A percentile compares a stretch with the other conserved stretches of the same genome.
phyloP scores from a whole-genome alignment of 192 early-diverging fungal species.

The Neocallimastix lanati region DNA sequence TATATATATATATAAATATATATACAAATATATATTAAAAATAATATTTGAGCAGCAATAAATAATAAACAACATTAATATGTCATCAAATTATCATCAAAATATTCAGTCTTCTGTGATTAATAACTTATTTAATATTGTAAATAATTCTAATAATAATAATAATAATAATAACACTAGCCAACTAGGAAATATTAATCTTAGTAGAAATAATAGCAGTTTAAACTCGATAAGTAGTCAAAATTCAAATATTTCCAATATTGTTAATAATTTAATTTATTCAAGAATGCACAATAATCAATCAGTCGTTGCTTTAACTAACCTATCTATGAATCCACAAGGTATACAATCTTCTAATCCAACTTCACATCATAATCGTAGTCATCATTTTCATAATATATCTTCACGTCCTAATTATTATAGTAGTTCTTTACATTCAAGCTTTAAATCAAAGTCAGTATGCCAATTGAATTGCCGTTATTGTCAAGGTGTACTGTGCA shows the following conservation, averaged over 20 bases:
- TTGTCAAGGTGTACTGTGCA: conserved; percentile 18
- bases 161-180: neutral
- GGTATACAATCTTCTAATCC: neutral
- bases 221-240: neutral
- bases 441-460: neutral
- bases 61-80: too few relatives aligned
- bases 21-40: too few relatives aligned
- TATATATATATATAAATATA: too few relatives aligned
- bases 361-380: neutral
- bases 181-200: neutral
- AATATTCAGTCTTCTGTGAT: neutral
- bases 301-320: neutral
- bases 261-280: neutral
- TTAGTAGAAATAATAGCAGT: neutral
- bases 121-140: neutral
- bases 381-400: neutral
- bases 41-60: too few relatives aligned
- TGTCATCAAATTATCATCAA: neutral
- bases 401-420: neutral
- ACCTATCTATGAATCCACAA: neutral
- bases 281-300: neutral
- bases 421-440: neutral
- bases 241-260: neutral
- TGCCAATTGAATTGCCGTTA: neutral
- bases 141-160: neutral